Evolutionary conservation across 2,329 filamentous ascomycete species (phyloP).

Genomic region (Scytalidium lignicola): DNA sequence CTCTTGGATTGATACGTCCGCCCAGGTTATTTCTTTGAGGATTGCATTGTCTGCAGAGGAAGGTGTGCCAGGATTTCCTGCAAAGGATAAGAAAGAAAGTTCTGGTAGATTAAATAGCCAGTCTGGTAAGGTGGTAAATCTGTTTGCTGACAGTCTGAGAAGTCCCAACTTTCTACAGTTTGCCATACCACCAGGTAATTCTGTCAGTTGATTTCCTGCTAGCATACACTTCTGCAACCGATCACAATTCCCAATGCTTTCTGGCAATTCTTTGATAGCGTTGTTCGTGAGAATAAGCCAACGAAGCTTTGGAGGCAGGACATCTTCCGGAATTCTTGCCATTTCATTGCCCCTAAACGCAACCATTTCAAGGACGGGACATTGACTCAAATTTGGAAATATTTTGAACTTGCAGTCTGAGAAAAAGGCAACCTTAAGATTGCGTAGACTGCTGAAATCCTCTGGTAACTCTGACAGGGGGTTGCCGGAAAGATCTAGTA

Average conservation of each 20-base stretch:
- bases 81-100: slow-evolving; percentile 42
- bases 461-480: slow-evolving; percentile 35
- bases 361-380: slow-evolving; percentile 42
- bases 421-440: slow-evolving; percentile 42
- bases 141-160: slow-evolving; percentile 39
- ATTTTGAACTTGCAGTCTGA: slow-evolving; percentile 38
- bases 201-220: slow-evolving; percentile 38
- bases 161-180: slow-evolving; percentile 39
- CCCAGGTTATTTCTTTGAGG: slow-evolving; percentile 36
- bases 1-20: slow-evolving; percentile 33
- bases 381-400: slow-evolving; percentile 40
- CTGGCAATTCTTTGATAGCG: slow-evolving; percentile 32
- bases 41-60: slow-evolving; percentile 17
- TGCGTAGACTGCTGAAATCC: slow-evolving; percentile 33
- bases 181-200: slow-evolving; percentile 37
- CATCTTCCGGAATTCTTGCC: slow-evolving; percentile 34
- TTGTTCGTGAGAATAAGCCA: slow-evolving; percentile 46
- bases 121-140: slow-evolving; percentile 31
- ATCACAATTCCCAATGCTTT: slow-evolving; percentile 36
- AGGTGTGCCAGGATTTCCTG: slow-evolving; percentile 39
- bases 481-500: slow-evolving; percentile 43
- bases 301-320: slow-evolving; percentile 37
- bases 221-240: slow-evolving; percentile 44
- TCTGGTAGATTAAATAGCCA: slow-evolving; percentile 42
- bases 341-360: slow-evolving; percentile 44